Evolutionary conservation across 73 alveolate species (phyloP).

Genomic region (Paramecium bursaria): DNA sequence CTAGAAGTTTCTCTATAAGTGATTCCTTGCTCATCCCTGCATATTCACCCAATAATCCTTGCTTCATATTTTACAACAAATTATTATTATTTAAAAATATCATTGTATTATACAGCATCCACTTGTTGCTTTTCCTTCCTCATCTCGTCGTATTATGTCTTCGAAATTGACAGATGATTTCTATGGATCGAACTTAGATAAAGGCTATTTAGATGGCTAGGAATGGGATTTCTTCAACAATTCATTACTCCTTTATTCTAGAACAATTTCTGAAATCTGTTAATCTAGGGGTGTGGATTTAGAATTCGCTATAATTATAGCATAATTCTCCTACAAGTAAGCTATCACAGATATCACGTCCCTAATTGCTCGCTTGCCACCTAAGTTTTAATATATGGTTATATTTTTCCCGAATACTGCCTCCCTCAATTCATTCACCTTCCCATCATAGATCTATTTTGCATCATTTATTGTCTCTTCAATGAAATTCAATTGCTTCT

Average conservation of each 20-base stretch:
- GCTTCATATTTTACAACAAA: background rate
- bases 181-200: too few relatives aligned
- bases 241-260: background rate
- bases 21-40: background rate
- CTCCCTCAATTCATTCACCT: background rate
- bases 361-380: conserved; percentile 42
- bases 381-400: too few relatives aligned
- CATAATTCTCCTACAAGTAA: background rate
- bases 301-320: background rate
- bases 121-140: too few relatives aligned
- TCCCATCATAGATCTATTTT: background rate
- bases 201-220: too few relatives aligned
- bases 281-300: background rate
- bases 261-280: background rate
- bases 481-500: background rate
- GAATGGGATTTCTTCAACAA: background rate
- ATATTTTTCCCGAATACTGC: too few relatives aligned
- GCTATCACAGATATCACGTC: background rate
- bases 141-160: too few relatives aligned
- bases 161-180: too few relatives aligned
- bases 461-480: background rate
- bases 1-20: background rate
- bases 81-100: too few relatives aligned
- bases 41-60: background rate
- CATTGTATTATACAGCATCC: too few relatives aligned